Percentiles rank a stretch among this genome's conserved stretches.
Conservation (phyloP, 2,329 filamentous ascomycete species). For the Aspergillus texensis region DNA sequence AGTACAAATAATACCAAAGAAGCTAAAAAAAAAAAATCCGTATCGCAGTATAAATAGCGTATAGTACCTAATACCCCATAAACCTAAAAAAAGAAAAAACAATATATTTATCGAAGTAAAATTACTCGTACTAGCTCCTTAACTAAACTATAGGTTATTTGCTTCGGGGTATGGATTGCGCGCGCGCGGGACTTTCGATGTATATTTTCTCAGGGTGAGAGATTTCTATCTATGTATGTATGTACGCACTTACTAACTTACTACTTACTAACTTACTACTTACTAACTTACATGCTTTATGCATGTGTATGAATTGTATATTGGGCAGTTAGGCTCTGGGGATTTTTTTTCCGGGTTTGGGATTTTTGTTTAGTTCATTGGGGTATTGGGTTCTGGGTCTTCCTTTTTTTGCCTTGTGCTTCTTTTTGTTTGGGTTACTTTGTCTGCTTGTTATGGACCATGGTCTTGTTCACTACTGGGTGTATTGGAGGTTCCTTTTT, state of each 20-base stretch:
- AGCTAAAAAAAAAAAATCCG: neutral
- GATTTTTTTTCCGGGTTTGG: neutral
- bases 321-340: neutral
- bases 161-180: too few species aligned
- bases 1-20: neutral
- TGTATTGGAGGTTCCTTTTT: slow-evolving; percentile 1
- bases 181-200: too few species aligned
- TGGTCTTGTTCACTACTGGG: neutral
- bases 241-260: too few species aligned
- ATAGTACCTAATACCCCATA: neutral
- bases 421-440: neutral
- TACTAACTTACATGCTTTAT: too few species aligned
- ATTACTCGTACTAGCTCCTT: neutral
- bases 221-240: too few species aligned
- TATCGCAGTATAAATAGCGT: neutral
- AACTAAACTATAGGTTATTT: too few species aligned
- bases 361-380: neutral
- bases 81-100: neutral
- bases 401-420: neutral
- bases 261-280: too few species aligned
- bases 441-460: neutral
- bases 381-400: neutral
- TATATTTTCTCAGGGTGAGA: too few species aligned
- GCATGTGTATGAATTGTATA: neutral
- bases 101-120: neutral